Percentiles rank a stretch among this genome's conserved stretches.
phyloP scores from a whole-genome alignment of 75 land plant genomes.

The Sequoiadendron giganteum region DNA sequence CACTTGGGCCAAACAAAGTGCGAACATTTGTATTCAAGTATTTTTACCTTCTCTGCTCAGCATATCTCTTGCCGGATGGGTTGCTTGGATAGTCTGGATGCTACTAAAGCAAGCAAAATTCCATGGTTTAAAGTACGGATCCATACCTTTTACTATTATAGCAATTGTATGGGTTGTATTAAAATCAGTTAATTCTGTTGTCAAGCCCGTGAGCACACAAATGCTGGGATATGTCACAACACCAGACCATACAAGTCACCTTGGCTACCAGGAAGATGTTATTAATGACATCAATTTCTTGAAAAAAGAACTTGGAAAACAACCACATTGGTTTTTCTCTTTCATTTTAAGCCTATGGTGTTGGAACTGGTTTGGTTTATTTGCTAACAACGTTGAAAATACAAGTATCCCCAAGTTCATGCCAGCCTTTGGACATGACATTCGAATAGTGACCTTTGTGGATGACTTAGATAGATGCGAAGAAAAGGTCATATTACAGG shows the following conservation, averaged over 20 bases:
- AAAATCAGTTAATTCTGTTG: neutral
- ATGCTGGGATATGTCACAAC: neutral
- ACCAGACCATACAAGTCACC: neutral
- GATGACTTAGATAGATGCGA: neutral
- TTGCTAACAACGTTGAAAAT: neutral
- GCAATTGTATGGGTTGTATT: no score
- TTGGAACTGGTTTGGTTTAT: neutral
- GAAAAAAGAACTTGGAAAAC: neutral
- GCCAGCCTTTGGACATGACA: neutral
- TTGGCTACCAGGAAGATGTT: neutral
- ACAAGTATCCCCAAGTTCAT: neutral
- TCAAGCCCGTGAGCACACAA: neutral
- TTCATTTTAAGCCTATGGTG: neutral
- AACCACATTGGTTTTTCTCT: neutral
- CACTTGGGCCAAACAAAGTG: neutral
- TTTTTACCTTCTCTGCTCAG: no score
- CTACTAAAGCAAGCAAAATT: neutral
- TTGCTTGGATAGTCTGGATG: neutral
- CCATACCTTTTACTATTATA: no score
- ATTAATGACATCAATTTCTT: neutral
- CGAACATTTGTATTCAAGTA: no score
- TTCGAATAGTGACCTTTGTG: neutral
- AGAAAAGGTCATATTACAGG: neutral
- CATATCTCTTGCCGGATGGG: neutral
- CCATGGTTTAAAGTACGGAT: neutral